Evolutionary conservation across 345 rosid genomes (phyloP).

Genomic region (Leavenworthia alabamica): DNA sequence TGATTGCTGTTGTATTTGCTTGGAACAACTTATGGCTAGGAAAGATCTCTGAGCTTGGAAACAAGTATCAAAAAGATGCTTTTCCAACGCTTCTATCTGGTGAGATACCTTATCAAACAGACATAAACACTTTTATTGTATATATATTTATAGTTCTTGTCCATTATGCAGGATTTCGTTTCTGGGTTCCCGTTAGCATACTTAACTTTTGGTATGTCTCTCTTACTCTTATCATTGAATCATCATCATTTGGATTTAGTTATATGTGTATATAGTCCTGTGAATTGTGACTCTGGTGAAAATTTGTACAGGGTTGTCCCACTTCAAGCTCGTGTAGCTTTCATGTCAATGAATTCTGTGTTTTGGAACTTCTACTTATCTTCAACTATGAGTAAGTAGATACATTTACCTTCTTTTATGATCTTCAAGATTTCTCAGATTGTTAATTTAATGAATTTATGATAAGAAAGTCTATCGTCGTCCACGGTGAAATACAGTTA

Average conservation of each 20-base stretch:
- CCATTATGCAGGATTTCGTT: constrained; percentile 68
- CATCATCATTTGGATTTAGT: background rate
- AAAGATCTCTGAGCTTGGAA: constrained; percentile 62
- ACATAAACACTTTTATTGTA: background rate
- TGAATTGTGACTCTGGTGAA: background rate
- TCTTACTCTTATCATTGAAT: background rate
- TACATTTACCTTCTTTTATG: background rate
- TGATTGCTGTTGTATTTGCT: constrained; percentile 80
- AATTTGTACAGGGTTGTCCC: constrained; percentile 70
- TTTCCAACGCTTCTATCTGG: constrained; percentile 72
- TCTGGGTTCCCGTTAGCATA: constrained; percentile 90
- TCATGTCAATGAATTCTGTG: constrained; percentile 86
- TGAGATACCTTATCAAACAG: constrained; percentile 20
- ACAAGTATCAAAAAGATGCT: constrained; percentile 73
- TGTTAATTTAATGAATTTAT: background rate
- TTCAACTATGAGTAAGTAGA: constrained; percentile 75
- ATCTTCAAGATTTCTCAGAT: too few relatives aligned
- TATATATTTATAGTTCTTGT: background rate
- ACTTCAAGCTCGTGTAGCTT: constrained; percentile 92
- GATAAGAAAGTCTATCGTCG: background rate
- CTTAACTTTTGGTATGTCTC: constrained; percentile 68
- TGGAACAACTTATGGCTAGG: constrained; percentile 93
- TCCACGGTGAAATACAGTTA: background rate
- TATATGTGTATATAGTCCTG: background rate
- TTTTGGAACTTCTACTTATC: constrained; percentile 96